Base-by-base conservation (phyloP, 192 early-diverging fungal species). In the Coemansia sp. region DNA sequence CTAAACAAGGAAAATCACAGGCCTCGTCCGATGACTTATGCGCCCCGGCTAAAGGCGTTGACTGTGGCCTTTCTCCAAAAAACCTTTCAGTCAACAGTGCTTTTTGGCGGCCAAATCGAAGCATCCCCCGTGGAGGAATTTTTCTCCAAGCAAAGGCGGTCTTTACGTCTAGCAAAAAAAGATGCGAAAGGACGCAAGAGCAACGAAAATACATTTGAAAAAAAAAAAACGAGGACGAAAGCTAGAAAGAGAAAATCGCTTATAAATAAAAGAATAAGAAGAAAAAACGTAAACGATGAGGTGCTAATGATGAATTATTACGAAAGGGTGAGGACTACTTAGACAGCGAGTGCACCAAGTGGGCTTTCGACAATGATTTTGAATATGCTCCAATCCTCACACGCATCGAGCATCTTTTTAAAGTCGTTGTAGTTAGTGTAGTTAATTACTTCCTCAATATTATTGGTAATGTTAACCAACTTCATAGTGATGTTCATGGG, bases 381-480 rank as follows among this genome's bases (percentile, higher is more conserved):
- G 55, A 58, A 58, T 33, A 57, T 57, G 29, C 53, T 57, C 53
- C 53, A 57, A 57, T 57, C 53, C 53, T 57, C 53, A 33, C 53
- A 57, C 0, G 53, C 53, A 11, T 57, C 53, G 3, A 57, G 29
- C 53, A 57, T 57, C 10, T 29, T 33, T 57, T 57, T 57, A 1
- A 57, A 8, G 15, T 57, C 53, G 12, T 57, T 33, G 10, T 31
- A 57, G 3, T 57, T 57, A 34, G 53, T 57, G 11, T 57, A 12
- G 13, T 34, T 33, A 15, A 57, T 33, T 31, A 57, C 53, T 33
- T 57, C 27, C 15, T 57, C 53, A 6, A 57, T 33, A 16, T 57
- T 33, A 33, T 57, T 57, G 53, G 4, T 20, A 15, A 57, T 57
- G 13, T 57, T 57, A 12, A 57, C 53, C 53, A 57, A 15, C 53